Evolutionary conservation across 2,329 filamentous ascomycete genomes (phyloP), one percentile per base, ranked within the genome.

Genomic region (Pestalotiopsis sp.): DNA sequence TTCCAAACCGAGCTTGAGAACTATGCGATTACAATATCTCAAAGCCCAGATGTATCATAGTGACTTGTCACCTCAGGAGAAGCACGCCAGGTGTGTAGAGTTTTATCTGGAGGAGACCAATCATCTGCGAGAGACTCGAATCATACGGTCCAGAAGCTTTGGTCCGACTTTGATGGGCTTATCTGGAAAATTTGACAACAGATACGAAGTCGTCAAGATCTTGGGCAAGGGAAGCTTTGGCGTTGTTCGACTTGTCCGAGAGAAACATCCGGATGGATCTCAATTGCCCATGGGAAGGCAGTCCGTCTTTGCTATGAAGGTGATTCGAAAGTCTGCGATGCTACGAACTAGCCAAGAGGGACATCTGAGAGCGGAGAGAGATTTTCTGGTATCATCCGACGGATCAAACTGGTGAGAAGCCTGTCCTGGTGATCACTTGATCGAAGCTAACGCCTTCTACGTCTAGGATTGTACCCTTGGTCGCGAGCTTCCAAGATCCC

Each of bases 181-280:
- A 13, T 80, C 83, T 67, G 84, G 86, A 72, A 83, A 84, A 2
- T 83, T 76, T 87, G 58, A 86, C 25, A 87, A 89, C 9, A 88
- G 90, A n/a, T 98, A 95, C 75, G 92, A 97, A 72, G 85, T 91
- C 13, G 82, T 98, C 38, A 93, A 94, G 73, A 86, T 97, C 20
- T 85, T 98, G 4, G 95, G 96, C 0, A 97, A 96, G 78, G 95
- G 96, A 9, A 98, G 95, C 76, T 99, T 98, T 80, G 95, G 96
- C 0, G 91, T 97, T 27, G 96, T 99, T 17, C 89, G 92, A 60
- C 85, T 99, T 45, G 95, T 98, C 2, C 90, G 90, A 68, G 92
- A 95, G 77, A 91, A 83, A 72, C 66, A 58, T 13, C 17, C 65
- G 38, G 45, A 62, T 12, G 69, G 13, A 17, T 38, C 27, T 20